Percentiles rank a stretch among this genome's conserved stretches.
Evolutionary conservation across 441 rosid genomes (phyloP).

Genomic region (Breynia disticha): DNA sequence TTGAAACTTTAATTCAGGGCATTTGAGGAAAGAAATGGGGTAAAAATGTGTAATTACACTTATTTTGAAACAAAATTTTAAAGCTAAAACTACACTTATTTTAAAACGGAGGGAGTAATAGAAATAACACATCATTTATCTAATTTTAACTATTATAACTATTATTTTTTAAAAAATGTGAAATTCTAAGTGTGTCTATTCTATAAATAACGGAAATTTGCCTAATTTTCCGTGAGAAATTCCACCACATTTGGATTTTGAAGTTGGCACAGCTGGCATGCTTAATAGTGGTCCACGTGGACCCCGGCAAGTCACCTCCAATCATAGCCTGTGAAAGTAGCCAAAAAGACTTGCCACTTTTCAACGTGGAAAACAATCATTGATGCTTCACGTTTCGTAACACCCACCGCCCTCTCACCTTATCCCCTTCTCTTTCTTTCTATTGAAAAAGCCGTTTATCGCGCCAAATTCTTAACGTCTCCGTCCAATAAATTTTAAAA

Average conservation of each 20-base stretch:
- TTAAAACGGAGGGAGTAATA: too few species aligned
- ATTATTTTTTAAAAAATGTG: too few species aligned
- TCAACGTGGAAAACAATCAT: constrained; percentile 16
- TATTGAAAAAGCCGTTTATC: constrained; percentile 24
- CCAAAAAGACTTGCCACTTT: not conserved
- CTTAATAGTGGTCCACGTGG: constrained; percentile 23
- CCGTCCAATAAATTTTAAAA: not conserved
- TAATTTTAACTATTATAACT: too few species aligned
- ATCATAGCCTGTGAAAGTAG: constrained; percentile 1
- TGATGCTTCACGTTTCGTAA: not conserved
- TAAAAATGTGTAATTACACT: too few species aligned
- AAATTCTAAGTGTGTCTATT: too few species aligned
- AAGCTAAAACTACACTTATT: too few species aligned
- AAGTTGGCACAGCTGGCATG: constrained; percentile 13
- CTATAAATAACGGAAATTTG: too few species aligned
- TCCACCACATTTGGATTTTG: constrained; percentile 8
- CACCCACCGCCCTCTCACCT: not conserved
- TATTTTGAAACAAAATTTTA: too few species aligned
- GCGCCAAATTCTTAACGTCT: constrained; percentile 22
- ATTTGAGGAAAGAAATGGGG: too few species aligned
- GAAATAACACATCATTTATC: too few species aligned
- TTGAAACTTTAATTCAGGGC: too few species aligned
- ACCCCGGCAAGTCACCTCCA: constrained; percentile 2
- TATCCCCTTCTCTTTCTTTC: not conserved
- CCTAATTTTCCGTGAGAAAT: too few species aligned